Evolutionary conservation across 768 basidiomycete species (phyloP), one percentile per base, ranked within the genome.

Genomic region (Hebeloma cylindrosporum): DNA sequence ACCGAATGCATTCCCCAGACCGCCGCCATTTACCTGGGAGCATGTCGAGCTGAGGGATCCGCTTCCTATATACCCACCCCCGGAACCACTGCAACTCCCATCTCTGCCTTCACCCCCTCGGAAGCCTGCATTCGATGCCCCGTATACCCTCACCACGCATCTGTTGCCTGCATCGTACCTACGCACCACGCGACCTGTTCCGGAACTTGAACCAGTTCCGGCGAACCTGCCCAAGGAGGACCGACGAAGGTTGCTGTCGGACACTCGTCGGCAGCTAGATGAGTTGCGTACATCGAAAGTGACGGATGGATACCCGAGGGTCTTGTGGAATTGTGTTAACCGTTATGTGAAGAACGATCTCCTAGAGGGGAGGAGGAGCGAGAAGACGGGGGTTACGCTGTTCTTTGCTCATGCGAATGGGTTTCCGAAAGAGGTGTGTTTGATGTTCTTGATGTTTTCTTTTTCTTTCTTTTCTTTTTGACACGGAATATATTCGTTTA

Each of bases 391-490:
- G 0, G 40, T 88, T 7, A 94, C 90, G 0, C 63, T 94, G 40
- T 77, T 93, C 50, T 70, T 88, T 35, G 78, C 80, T 3, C 93
- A 94, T 60, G 90, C 89, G 2, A 94, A 90, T 62, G 92, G 93
- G 1, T 85, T 94, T 54, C 80, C 79, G 35, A 94, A 93, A 61
- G 91, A 94, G 80, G 88, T 82, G 41, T 36, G 78, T 50, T 20
- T n/a, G n/a, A n/a, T n/a, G n/a, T n/a, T n/a, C n/a, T n/a, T n/a
- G n/a, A 16, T 31, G 21, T 16, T 8, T 26, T 17, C 18, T n/a
- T 18, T 7, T 6, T 1, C 10, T 18, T 18, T 28, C 21, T 17
- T 16, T 4, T 13, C 4, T 28, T 38, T 3, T 28, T 4, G 37
- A 11, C 5, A 21, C 32, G 42, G 10, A 7, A 7, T 28, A 33